Base-by-base conservation (phyloP, 768 basidiomycete species). In the Kwoniella europaea region DNA sequence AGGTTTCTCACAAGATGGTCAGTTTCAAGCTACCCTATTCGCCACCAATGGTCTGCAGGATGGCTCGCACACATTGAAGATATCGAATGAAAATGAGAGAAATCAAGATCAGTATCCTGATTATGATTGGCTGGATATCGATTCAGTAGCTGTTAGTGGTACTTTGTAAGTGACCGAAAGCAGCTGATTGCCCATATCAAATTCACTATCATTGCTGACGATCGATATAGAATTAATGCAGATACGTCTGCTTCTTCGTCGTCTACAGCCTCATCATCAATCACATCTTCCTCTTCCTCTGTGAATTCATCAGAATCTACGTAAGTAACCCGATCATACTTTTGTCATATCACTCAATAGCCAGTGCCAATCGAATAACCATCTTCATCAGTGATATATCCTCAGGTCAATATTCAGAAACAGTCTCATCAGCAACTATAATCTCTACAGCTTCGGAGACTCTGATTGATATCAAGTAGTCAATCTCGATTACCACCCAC, bases 41-140 rank as follows among this genome's bases (percentile, higher is more conserved):
- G 74, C 77, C 42, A 76, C 77, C 10, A 71, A 74, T 4, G 77
- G 76, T 9, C 59, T 80, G n/a, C 50, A 55, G 10, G 65, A 75
- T n/a, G 79, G 74, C 6, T 67, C 72, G n/a, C 79, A 80, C 60
- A 61, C 50, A 7, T 41, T 80, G 18, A 73, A 71, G 50, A 68
- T 80, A 27, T 65, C 46, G n/a, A 80, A 80, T 70, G 79, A 78
- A 66, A 72, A 75, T 61, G 67, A 60, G 3, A 69, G 70, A 66
- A 76, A 80, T 55, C 66, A 56, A 5, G 67, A 46, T 7, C 61
- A 76, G 56, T 72, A 73, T 57, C 71, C 76, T 2, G 54, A 62
- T n/a, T 74, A 74, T 61, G 69, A 74, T 6, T 78, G 62, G 56
- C 42, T 80, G 15, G 79, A 80, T 63, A 59, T 80, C 6, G 79